phyloP scores from a whole-genome alignment of 208 protist species.

The Trypanosoma scelopori region DNA sequence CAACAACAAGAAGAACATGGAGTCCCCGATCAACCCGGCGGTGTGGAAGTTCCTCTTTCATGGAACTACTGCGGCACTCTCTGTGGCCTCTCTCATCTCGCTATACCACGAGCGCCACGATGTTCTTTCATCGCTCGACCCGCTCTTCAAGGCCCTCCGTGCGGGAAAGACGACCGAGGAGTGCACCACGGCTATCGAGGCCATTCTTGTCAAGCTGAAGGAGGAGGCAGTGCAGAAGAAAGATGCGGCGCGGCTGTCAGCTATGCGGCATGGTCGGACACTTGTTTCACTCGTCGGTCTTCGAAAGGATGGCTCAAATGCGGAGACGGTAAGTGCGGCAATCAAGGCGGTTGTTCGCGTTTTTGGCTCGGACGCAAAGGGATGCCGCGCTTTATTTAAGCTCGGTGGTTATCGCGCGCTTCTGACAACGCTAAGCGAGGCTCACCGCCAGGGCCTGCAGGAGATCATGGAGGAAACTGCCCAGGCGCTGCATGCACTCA shows the following conservation, averaged over 20 bases:
- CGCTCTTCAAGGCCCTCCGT: slow-evolving; percentile 39
- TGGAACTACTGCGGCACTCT: slow-evolving; percentile 47
- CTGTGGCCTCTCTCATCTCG: slow-evolving; percentile 55
- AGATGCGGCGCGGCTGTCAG: slow-evolving; percentile 46
- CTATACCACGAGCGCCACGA: slow-evolving; percentile 81
- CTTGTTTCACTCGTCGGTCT: slow-evolving; percentile 60
- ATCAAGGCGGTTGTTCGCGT: slow-evolving; percentile 54
- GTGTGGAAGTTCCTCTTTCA: slow-evolving; percentile 75
- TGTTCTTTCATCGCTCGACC: slow-evolving; percentile 40
- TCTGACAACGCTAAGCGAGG: slow-evolving; percentile 70
- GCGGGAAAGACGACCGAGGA: slow-evolving; percentile 42
- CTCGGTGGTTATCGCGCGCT: slow-evolving; percentile 62
- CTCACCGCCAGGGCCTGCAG: slow-evolving; percentile 74
- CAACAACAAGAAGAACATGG: slow-evolving; percentile 36
- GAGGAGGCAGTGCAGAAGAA: slow-evolving; percentile 62
- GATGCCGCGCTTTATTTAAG: slow-evolving; percentile 41
- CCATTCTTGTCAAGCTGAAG: slow-evolving; percentile 55
- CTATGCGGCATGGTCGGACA: slow-evolving; percentile 38
- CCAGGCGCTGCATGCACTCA: slow-evolving; percentile 55
- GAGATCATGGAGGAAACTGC: slow-evolving; percentile 74
- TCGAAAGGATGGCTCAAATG: slow-evolving; percentile 71
- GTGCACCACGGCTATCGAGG: slow-evolving; percentile 33
- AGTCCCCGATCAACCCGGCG: slow-evolving; percentile 82
- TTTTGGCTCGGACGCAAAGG: slow-evolving; percentile 64
- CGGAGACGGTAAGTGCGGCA: slow-evolving; percentile 38